Evolutionary conservation across 139 green algal genomes (phyloP).

Genomic region (Haematococcus lacustris): DNA sequence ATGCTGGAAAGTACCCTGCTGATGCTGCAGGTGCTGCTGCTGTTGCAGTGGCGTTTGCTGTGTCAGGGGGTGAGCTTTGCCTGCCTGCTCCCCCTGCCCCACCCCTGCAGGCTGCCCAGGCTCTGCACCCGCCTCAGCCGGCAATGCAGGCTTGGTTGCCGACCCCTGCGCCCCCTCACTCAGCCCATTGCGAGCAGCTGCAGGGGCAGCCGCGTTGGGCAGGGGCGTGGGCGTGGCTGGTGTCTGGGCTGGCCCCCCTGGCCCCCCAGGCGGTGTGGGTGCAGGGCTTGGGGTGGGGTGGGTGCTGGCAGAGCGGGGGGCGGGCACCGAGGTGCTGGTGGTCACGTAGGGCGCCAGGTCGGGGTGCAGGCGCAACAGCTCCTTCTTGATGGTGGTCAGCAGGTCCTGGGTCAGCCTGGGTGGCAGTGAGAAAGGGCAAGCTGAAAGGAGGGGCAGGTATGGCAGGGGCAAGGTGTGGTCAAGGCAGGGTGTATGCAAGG

Average conservation of each 20-base stretch:
- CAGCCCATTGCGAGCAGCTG: not conserved
- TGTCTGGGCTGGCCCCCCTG: not conserved
- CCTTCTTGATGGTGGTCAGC: constrained; percentile 16
- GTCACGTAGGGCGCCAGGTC: constrained; percentile 1
- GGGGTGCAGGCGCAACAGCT: constrained; percentile 11
- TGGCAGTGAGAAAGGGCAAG: not conserved
- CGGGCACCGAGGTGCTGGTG: not conserved
- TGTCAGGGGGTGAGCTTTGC: not conserved
- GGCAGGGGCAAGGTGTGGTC: not conserved
- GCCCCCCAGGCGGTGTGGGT: not conserved
- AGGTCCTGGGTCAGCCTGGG: constrained; percentile 22
- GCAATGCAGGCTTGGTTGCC: not conserved
- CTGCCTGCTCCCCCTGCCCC: too few relatives aligned
- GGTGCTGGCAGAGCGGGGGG: not conserved
- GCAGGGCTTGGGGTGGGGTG: not conserved
- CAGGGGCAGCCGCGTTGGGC: not conserved
- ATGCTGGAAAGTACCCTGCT: not conserved
- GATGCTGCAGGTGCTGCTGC: too few relatives aligned
- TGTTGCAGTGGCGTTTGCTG: not conserved
- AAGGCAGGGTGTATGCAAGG: not conserved
- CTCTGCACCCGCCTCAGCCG: not conserved
- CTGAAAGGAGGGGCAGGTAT: not conserved
- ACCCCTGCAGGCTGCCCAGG: too few relatives aligned
- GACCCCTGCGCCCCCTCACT: not conserved
- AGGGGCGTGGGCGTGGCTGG: not conserved